phyloP scores from a whole-genome alignment of 192 early-diverging fungal genomes.

The Backusella mclennaniae region DNA sequence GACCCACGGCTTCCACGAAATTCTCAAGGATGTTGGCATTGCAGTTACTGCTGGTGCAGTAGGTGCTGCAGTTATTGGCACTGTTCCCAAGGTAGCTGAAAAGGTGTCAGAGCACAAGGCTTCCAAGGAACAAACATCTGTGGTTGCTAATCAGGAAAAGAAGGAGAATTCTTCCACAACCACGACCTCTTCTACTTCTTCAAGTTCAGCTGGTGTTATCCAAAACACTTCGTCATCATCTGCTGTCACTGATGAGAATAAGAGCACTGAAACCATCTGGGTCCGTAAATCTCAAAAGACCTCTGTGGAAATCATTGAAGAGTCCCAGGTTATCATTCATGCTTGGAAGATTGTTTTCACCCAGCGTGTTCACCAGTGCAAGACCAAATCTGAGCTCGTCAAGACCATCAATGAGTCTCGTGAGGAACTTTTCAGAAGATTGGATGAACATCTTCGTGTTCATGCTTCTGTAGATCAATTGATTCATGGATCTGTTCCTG shows the following conservation, averaged over 20 bases:
- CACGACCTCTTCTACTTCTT: not conserved
- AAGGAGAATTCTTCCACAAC: not conserved
- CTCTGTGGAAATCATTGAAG: slow-evolving; percentile 11
- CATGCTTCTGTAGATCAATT: slow-evolving; percentile 14
- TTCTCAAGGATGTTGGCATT: slow-evolving; percentile 16
- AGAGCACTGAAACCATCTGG: not conserved
- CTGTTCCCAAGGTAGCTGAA: slow-evolving; percentile 1
- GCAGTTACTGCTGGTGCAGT: slow-evolving; percentile 9
- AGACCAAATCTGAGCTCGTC: slow-evolving; percentile 1
- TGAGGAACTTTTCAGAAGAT: slow-evolving; percentile 15
- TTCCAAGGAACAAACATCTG: not conserved
- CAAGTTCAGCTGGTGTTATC: not conserved
- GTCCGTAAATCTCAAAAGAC: slow-evolving; percentile 4
- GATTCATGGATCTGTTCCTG: slow-evolving; percentile 11
- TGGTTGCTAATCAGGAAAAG: not conserved
- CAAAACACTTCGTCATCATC: not conserved
- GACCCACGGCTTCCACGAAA: not conserved
- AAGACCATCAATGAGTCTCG: slow-evolving; percentile 13
- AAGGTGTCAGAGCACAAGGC: not conserved
- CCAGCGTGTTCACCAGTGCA: slow-evolving; percentile 15
- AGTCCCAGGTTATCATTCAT: slow-evolving; percentile 12
- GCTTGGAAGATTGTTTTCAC: slow-evolving; percentile 21
- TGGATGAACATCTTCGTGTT: slow-evolving; percentile 15
- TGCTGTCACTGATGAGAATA: slow-evolving; percentile 3
- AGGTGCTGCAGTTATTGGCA: slow-evolving; percentile 5